Evolutionary conservation across 352 stramenopile species (phyloP).

Genomic region (Pythium brachiatum): DNA sequence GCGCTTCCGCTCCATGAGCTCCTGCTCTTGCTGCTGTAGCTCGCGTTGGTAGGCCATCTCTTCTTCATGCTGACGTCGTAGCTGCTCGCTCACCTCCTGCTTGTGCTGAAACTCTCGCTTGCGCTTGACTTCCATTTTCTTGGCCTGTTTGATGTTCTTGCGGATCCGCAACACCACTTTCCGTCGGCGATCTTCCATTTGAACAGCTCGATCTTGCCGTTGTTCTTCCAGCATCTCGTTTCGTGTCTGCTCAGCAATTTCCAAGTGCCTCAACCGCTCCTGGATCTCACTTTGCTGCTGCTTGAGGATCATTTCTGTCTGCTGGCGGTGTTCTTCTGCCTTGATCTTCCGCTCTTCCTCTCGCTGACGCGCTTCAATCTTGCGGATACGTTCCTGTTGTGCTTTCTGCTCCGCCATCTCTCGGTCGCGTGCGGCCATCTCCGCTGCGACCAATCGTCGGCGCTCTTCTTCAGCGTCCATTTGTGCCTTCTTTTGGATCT

Average conservation of each 20-base stretch:
- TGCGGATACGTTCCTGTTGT: constrained; percentile 63
- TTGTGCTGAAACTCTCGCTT: constrained; percentile 67
- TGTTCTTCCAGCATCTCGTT: constrained; percentile 78
- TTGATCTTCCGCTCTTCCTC: constrained; percentile 77
- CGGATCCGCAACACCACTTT: constrained; percentile 61
- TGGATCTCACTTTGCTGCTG: constrained; percentile 71
- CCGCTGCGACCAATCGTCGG: constrained; percentile 52
- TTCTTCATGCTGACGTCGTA: constrained; percentile 58
- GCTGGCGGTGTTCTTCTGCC: constrained; percentile 61
- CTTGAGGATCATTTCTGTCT: constrained; percentile 52
- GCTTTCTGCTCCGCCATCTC: constrained; percentile 75
- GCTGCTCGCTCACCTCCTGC: constrained; percentile 50
- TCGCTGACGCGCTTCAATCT: constrained; percentile 59
- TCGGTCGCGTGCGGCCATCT: constrained; percentile 71
- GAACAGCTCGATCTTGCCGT: constrained; percentile 49
- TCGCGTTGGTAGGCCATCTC: constrained; percentile 55
- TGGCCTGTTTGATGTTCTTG: constrained; percentile 66
- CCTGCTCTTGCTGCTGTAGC: constrained; percentile 59
- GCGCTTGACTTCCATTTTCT: constrained; percentile 56
- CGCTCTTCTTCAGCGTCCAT: constrained; percentile 82
- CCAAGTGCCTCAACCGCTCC: constrained; percentile 51
- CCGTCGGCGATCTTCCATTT: constrained; percentile 62
- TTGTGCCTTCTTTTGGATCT: constrained; percentile 83
- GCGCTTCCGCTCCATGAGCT: constrained; percentile 70
- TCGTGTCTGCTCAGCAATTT: constrained; percentile 58